Evolutionary conservation across 192 early-diverging fungal species (phyloP), one percentile per base, ranked within the genome.

Genomic region (Linderina pennispora): DNA sequence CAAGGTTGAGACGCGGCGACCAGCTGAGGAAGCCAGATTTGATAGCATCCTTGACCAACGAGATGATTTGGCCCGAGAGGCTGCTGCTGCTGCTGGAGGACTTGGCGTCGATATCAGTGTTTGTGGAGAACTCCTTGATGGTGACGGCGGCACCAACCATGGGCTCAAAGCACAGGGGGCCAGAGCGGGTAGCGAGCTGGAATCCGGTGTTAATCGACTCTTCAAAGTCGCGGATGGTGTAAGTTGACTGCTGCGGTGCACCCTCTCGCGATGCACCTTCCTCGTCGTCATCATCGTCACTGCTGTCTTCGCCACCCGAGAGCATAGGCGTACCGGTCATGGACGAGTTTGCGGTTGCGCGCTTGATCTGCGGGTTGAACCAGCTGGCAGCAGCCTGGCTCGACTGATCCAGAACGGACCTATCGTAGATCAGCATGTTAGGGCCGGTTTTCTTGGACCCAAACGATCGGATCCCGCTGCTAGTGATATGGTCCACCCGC

Each of bases 111-210:
- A n/a, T n/a, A n/a, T n/a, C n/a, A 18, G 38, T n/a, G 25, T 62
- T 66, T 23, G 44, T 49, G 3, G 36, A 36, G 52, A 70, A 42
- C 40, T 45, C 34, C 45, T 65, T 38, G 26, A 74, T 42, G 1
- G 70, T 74, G 32, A 74, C 63, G 3, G 58, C 63, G 10, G 91
- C 84, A 8, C 97, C 97, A 20, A 80, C 73, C 63, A 98, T 63
- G 3, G 97, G 94, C 55, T 99, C 97, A 28, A 82, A 81, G 61
- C 95, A 98, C 31, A 99, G 69, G 8, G 97, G 95, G 1, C 97
- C 97, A 0, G 77, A 65, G 7, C 85, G 73, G 5, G 90, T 91
- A 1, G 92, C 86, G 14, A 97, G 66, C 73, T 99, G 95, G 80
- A 98, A 99, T 4, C 90, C 95, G 24, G 88, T 83, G 19, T 84